Conservation (phyloP, 768 basidiomycete genomes). For the Tricholoma bakamatsutake region DNA sequence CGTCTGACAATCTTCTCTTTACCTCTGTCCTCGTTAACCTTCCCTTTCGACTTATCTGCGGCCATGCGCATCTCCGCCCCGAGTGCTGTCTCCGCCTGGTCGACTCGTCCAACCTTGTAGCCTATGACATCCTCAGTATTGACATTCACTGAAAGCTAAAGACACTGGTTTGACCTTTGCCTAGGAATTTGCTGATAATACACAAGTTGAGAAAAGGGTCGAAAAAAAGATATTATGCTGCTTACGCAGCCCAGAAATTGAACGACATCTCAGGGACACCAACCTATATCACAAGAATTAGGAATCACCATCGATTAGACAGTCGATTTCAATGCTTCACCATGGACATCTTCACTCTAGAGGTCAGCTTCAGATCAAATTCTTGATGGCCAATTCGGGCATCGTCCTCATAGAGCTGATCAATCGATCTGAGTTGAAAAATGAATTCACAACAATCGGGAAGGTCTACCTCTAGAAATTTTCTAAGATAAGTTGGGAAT, state of each 20-base stretch:
- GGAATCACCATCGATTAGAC: not conserved
- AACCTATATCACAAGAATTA: slow-evolving; percentile 43
- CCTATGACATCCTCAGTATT: slow-evolving; percentile 33
- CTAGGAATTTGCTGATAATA: slow-evolving; percentile 65
- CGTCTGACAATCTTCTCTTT: slow-evolving; percentile 88
- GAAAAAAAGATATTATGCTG: slow-evolving; percentile 9
- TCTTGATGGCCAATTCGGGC: slow-evolving; percentile 89
- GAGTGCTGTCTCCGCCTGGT: slow-evolving; percentile 94
- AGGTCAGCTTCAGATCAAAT: slow-evolving; percentile 90
- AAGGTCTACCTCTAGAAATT: slow-evolving; percentile 65
- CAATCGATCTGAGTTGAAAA: not conserved
- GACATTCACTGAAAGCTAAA: not conserved
- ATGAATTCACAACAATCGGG: not conserved
- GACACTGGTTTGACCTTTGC: slow-evolving; percentile 45
- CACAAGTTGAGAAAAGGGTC: slow-evolving; percentile 1
- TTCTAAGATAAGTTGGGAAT: slow-evolving; percentile 32
- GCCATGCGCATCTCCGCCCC: slow-evolving; percentile 95
- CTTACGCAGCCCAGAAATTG: slow-evolving; percentile 88
- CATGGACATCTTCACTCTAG: slow-evolving; percentile 99
- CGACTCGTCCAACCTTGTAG: slow-evolving; percentile 94
- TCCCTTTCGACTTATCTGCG: slow-evolving; percentile 54
- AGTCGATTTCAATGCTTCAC: slow-evolving; percentile 31
- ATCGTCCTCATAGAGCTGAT: slow-evolving; percentile 90
- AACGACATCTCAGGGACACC: slow-evolving; percentile 94
- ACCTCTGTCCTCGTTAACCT: slow-evolving; percentile 52